Conservation (phyloP, 2,329 filamentous ascomycete species). For the Furcasterigmium sp. region DNA sequence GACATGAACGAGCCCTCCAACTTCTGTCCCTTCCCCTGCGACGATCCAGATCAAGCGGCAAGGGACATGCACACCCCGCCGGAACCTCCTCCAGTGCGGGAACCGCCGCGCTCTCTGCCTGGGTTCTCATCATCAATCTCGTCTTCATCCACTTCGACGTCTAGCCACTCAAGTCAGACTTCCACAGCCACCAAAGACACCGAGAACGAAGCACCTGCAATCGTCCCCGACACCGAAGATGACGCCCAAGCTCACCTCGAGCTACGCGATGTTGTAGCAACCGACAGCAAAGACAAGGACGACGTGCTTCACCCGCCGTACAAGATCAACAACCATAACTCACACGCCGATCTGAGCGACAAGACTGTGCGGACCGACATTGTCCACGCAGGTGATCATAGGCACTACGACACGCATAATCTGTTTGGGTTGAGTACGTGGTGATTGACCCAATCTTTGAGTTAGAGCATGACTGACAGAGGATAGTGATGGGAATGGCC, state of each 20-base stretch:
- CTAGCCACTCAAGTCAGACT: background rate
- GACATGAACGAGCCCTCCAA: conserved; percentile 56
- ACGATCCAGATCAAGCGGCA: conserved; percentile 31
- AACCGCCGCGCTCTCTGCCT: conserved; percentile 58
- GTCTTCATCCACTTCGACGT: too few relatives aligned
- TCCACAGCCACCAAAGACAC: background rate
- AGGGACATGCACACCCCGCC: conserved; percentile 46
- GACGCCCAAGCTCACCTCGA: background rate
- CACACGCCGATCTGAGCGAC: background rate
- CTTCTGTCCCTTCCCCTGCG: conserved; percentile 44
- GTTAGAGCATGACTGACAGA: background rate
- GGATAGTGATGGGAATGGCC: conserved; percentile 21
- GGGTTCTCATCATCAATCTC: too few relatives aligned
- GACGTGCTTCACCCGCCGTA: conserved; percentile 12
- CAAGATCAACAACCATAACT: conserved; percentile 10
- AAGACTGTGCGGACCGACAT: conserved; percentile 60
- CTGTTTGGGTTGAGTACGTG: conserved; percentile 45
- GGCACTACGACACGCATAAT: conserved; percentile 81
- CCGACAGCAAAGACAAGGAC: background rate
- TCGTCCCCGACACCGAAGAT: background rate
- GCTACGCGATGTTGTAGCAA: background rate
- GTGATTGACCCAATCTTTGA: background rate
- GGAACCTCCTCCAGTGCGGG: conserved; percentile 54
- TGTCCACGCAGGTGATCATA: conserved; percentile 59
- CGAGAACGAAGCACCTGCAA: background rate